Percentiles rank a stretch among this genome's conserved stretches.
Conservation (phyloP, 345 rosid genomes). For the Crucihimalaya himalaica region DNA sequence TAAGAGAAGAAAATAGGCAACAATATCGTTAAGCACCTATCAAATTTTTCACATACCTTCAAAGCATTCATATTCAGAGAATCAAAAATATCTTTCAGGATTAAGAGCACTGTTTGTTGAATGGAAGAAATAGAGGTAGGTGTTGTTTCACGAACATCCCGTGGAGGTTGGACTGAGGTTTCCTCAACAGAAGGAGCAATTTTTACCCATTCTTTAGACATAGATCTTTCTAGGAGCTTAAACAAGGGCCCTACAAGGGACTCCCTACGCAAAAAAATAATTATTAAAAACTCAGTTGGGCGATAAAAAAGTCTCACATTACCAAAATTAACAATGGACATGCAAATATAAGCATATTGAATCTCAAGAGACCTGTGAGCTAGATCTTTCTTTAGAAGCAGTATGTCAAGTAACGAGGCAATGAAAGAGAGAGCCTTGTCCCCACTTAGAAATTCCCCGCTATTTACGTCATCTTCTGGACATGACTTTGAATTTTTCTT, state of each 20-base stretch:
- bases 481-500: slow-evolving; percentile 48
- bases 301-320: slow-evolving; percentile 20
- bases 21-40: slow-evolving; percentile 11
- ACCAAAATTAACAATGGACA: background rate
- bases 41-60: slow-evolving; percentile 52
- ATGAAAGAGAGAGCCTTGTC: slow-evolving; percentile 53
- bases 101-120: slow-evolving; percentile 65
- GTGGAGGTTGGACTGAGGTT: slow-evolving; percentile 44
- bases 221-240: slow-evolving; percentile 61
- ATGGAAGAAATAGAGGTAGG: slow-evolving; percentile 44
- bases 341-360: slow-evolving; percentile 21
- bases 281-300: slow-evolving; percentile 14
- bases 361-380: slow-evolving; percentile 58
- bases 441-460: slow-evolving; percentile 43
- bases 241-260: slow-evolving; percentile 70
- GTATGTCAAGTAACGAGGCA: slow-evolving; percentile 73
- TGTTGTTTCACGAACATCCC: slow-evolving; percentile 43
- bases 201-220: slow-evolving; percentile 52
- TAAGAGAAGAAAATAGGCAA: slow-evolving; percentile 24
- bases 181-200: slow-evolving; percentile 40
- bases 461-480: slow-evolving; percentile 37
- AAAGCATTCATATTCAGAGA: slow-evolving; percentile 44
- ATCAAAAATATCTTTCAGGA: slow-evolving; percentile 66
- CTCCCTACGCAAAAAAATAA: slow-evolving; percentile 52
- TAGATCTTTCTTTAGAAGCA: slow-evolving; percentile 75